Evolutionary conservation across 306 rosid species (phyloP).

Genomic region (Vigna trinervia): DNA sequence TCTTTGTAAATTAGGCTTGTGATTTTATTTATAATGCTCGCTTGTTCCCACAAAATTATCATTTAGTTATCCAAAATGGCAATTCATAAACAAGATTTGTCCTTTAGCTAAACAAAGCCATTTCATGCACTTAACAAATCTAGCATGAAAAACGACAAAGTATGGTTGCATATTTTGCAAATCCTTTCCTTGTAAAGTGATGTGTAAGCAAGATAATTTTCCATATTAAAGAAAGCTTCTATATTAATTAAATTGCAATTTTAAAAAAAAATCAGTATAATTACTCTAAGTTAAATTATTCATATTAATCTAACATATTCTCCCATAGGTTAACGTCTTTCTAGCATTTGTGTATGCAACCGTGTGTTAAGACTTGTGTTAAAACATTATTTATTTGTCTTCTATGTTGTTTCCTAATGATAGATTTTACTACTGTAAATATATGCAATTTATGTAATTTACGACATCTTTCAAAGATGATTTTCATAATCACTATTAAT

Average conservation of each 20-base stretch:
- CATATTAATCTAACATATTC: too few relatives aligned
- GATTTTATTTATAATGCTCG: background rate
- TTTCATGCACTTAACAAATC: background rate
- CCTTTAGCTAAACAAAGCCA: slow-evolving; percentile 15
- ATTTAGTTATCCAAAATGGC: slow-evolving; percentile 36
- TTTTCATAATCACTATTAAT: too few relatives aligned
- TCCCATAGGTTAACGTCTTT: too few relatives aligned
- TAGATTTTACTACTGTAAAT: too few relatives aligned
- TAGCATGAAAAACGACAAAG: background rate
- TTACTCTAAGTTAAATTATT: too few relatives aligned
- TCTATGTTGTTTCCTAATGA: too few relatives aligned
- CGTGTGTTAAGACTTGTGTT: too few relatives aligned
- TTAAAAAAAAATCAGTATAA: too few relatives aligned
- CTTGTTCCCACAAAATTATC: slow-evolving; percentile 37
- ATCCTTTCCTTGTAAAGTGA: background rate
- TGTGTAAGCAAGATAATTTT: background rate
- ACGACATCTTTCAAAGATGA: too few relatives aligned
- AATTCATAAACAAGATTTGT: slow-evolving; percentile 39
- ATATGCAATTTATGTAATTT: too few relatives aligned
- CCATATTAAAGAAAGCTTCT: background rate
- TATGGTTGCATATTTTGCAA: background rate
- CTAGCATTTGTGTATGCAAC: too few relatives aligned
- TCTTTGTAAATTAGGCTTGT: background rate
- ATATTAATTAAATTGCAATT: background rate
- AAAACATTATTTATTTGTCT: too few relatives aligned